A percentile compares a stretch with the other conserved stretches of the same genome.
Evolutionary conservation across 2,329 filamentous ascomycete genomes (phyloP).

Genomic region (Coniochaeta sp.): DNA sequence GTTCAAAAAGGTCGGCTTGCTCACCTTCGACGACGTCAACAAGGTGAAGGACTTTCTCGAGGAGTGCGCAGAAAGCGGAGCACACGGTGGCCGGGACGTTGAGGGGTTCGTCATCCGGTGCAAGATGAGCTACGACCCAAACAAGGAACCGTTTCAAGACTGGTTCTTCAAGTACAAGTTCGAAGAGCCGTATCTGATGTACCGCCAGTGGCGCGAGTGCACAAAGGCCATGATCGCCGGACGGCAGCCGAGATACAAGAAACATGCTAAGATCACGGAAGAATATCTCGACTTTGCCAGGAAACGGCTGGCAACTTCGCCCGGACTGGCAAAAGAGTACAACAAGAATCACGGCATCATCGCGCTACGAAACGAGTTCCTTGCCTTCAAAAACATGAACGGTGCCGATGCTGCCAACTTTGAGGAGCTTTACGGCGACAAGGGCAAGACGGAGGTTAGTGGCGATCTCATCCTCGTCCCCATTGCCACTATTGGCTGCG

Average conservation of each 20-base stretch:
- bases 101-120: slow-evolving; percentile 97
- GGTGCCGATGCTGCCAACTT: slow-evolving; percentile 81
- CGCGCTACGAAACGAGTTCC: slow-evolving; percentile 77
- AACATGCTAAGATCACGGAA: slow-evolving; percentile 83
- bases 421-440: slow-evolving; percentile 51
- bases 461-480: slow-evolving; percentile 77
- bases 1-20: slow-evolving; percentile 79
- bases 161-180: slow-evolving; percentile 99
- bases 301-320: slow-evolving; percentile 62
- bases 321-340: slow-evolving; percentile 63
- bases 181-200: slow-evolving; percentile 97
- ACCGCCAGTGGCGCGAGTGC: slow-evolving; percentile 95
- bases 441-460: slow-evolving; percentile 46
- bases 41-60: slow-evolving; percentile 78
- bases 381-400: slow-evolving; percentile 74
- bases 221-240: slow-evolving; percentile 82
- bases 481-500: slow-evolving; percentile 89
- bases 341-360: slow-evolving; percentile 93
- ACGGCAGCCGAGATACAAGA: slow-evolving; percentile 69
- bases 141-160: slow-evolving; percentile 58
- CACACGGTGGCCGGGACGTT: slow-evolving; percentile 84
- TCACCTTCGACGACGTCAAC: slow-evolving; percentile 67
- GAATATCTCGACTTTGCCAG: slow-evolving; percentile 83
- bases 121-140: slow-evolving; percentile 52
- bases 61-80: slow-evolving; percentile 76